Base-by-base conservation (phyloP, 129 eudicot genomes). In the Flaveria linearis region DNA sequence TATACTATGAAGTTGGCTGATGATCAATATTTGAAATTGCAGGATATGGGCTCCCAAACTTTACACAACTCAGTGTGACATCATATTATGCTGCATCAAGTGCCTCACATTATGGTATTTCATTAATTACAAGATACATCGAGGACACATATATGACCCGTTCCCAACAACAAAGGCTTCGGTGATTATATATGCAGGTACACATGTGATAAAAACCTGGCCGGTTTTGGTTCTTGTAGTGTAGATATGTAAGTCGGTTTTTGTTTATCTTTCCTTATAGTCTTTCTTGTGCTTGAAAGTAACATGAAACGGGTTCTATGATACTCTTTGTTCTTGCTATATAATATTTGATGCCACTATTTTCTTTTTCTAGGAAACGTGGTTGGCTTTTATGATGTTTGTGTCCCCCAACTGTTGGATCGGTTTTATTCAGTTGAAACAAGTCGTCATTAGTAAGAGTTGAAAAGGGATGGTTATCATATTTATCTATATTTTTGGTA, bases 71-170 rank as follows among this genome's bases (percentile, higher is more conserved):
- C 68, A 88, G 88, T 8, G 88, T 84, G 85, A 88, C 88, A 49
- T 90, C 96, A 28, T 90, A 93, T 81, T 93, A 88, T 87, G 89
- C 91, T 76, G 88, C 98, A 20, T 94, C 98, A 78, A 89, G 96
- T 82, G 92, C 89, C 68, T 91, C 93, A 1, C 96, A 89, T 80
- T 87, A 91, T 80, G 89, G 89, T 76, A 76, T 94, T 56, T 91
- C 97, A 26, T 77, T 91, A 79, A 79, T 91, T 52, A 89, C 98
- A 17, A 82, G 97, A 87, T 89, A 83, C 85, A 84, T 89, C n/a
- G 93, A 94, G 75, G 92, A 86, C 67, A 84, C 85, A 50, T 86
- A 86, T 62, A 79, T 72, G 30, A 85, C 93, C 17, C 80, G 83
- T 26, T 52, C 84, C 18, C 87, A 82, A 33, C 88, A 73, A 46